Base-by-base conservation (phyloP, 1,139 yeast species). In the Saccharomyces uvarum region DNA sequence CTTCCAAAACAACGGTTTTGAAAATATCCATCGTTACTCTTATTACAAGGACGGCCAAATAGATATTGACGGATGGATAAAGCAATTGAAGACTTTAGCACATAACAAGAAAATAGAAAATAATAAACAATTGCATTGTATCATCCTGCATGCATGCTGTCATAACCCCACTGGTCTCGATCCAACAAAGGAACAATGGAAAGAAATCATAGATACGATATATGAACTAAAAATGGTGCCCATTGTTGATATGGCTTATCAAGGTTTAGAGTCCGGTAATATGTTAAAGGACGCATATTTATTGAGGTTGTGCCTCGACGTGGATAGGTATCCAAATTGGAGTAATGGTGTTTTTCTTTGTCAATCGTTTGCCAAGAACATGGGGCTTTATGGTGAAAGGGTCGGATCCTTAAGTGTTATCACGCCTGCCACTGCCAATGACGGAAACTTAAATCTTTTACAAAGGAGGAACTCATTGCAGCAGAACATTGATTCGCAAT, bases 81-180 rank as follows among this genome's bases (percentile, higher is more conserved):
- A 60, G 8, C 76, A 75, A 51, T 60, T 78, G 44, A 55, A 65
- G 3, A 60, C 61, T 2, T 9, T 38, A 4, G 80, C 80, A 50
- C 77, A 75, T 28, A 71, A 75, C 19, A 85, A 81, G 19, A 56
- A 48, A 14, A 61, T 88, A 86, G 69, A 73, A 74, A 57, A 33
- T 19, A 76, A 78, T 61, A 77, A 80, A 52, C 91, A 88, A 1
- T 63, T 63, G 2, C 61, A 60, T 32, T 80, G 88, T 58, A 84
- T 91, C 41, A 74, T 91, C 54, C 77, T 91, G 58, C 98, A 91
- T 73, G 96, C 96, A 4, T 90, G 97, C 69, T 95, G 97, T 66
- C 98, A 91, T 76, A 91, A 91, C 73, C 98, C 98, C 47, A 91
- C 97, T 13, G 98, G 97, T 33, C 83, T 91, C 59, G 98, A 91